Conservation (phyloP, 2,329 filamentous ascomycete species). For the Fusarium sterilihyphosum region DNA sequence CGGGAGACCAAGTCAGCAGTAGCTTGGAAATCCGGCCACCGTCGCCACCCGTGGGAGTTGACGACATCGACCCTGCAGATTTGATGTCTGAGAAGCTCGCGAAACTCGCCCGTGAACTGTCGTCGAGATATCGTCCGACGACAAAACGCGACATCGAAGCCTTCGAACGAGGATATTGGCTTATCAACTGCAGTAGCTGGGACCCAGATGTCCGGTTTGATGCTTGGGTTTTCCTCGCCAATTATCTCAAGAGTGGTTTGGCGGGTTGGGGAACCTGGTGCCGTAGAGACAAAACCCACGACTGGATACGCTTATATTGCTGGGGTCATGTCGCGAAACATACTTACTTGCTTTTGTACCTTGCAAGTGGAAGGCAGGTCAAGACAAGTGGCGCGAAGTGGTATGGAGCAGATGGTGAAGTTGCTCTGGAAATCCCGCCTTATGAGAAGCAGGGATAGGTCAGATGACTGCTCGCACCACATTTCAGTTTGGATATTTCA, state of each 20-base stretch:
- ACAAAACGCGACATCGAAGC: constrained; percentile 49
- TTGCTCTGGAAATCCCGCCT: constrained; percentile 55
- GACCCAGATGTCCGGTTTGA: constrained; percentile 55
- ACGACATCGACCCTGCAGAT: constrained; percentile 56
- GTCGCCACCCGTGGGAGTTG: constrained; percentile 60
- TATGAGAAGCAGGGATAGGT: constrained; percentile 29
- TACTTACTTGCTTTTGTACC: constrained; percentile 78
- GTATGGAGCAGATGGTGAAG: constrained; percentile 70
- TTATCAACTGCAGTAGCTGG: constrained; percentile 69
- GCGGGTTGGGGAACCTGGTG: constrained; percentile 77
- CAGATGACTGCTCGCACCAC: background rate
- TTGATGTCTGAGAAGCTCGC: constrained; percentile 69
- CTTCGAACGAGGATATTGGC: constrained; percentile 84
- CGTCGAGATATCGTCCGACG: constrained; percentile 63
- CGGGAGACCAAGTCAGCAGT: constrained; percentile 37
- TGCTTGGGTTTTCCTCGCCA: constrained; percentile 70
- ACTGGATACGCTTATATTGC: constrained; percentile 74
- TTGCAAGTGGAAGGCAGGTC: constrained; percentile 73
- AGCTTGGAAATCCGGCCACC: constrained; percentile 64
- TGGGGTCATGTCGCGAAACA: constrained; percentile 80
- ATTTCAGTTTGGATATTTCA: background rate
- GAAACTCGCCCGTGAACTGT: constrained; percentile 59
- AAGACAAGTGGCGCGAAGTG: constrained; percentile 68
- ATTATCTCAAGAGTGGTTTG: constrained; percentile 66
- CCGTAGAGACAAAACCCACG: constrained; percentile 51